phyloP scores from a whole-genome alignment of 192 early-diverging fungal genomes.

The Backusella sp. region DNA sequence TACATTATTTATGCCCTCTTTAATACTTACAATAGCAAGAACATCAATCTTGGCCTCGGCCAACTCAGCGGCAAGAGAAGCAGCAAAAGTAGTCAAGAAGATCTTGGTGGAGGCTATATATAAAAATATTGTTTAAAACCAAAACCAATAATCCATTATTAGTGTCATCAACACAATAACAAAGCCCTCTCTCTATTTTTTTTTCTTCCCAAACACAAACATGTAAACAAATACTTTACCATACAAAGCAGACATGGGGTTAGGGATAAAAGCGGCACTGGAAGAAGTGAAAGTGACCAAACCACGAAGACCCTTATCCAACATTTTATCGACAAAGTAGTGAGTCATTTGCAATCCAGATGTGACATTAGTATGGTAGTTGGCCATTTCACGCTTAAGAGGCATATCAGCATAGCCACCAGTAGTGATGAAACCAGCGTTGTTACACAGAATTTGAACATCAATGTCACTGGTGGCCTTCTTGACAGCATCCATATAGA shows the following conservation, averaged over 20 bases:
- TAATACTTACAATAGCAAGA: slow-evolving; percentile 43
- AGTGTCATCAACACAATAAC: background rate
- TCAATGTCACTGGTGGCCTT: slow-evolving; percentile 45
- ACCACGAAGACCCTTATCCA: slow-evolving; percentile 32
- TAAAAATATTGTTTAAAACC: background rate
- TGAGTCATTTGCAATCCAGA: slow-evolving; percentile 47
- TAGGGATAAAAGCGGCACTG: slow-evolving; percentile 51
- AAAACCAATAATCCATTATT: background rate
- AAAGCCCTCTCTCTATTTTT: background rate
- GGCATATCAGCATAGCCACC: slow-evolving; percentile 48
- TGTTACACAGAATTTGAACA: slow-evolving; percentile 59
- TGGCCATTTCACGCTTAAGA: slow-evolving; percentile 41
- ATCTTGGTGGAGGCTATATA: slow-evolving; percentile 46
- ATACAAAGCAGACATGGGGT: slow-evolving; percentile 51
- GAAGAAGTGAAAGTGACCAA: slow-evolving; percentile 56
- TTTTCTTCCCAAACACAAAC: background rate
- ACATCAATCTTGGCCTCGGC: slow-evolving; percentile 50
- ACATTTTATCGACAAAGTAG: slow-evolving; percentile 48
- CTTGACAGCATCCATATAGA: slow-evolving; percentile 42
- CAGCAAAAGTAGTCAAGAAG: slow-evolving; percentile 56
- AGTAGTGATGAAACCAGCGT: slow-evolving; percentile 58
- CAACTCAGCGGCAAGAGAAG: slow-evolving; percentile 52
- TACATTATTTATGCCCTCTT: background rate
- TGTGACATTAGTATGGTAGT: slow-evolving; percentile 56
- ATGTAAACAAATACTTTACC: slow-evolving; percentile 19